Evolutionary conservation across 805 yeast genomes (phyloP).

Genomic region (Schwanniomyces occidentalis): DNA sequence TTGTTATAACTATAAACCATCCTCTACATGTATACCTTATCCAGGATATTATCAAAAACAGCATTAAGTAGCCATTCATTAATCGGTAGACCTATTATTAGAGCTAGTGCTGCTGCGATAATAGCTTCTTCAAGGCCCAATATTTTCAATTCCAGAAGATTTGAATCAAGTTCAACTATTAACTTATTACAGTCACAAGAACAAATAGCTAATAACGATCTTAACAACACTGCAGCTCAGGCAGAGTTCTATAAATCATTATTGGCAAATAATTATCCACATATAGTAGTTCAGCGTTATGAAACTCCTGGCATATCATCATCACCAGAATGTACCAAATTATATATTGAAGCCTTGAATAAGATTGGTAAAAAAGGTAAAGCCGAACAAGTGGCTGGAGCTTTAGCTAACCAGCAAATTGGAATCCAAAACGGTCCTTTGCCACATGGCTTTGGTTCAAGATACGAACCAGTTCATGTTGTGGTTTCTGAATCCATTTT

Average conservation of each 20-base stretch:
- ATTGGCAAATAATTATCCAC: constrained; percentile 85
- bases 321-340: constrained; percentile 72
- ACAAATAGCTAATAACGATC: constrained; percentile 79
- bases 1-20: too few species aligned
- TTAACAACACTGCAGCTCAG: constrained; percentile 69
- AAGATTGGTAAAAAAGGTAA: constrained; percentile 75
- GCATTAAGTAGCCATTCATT: not conserved
- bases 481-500: constrained; percentile 82
- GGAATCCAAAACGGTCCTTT: constrained; percentile 9
- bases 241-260: constrained; percentile 79
- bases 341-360: constrained; percentile 79
- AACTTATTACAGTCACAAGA: constrained; percentile 52
- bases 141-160: constrained; percentile 6
- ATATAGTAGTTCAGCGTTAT: constrained; percentile 88
- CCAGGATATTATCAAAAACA: constrained; percentile 7
- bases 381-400: constrained; percentile 64
- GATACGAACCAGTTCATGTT: constrained; percentile 90
- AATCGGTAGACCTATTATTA: not conserved
- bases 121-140: constrained; percentile 2
- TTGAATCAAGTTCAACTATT: constrained; percentile 28
- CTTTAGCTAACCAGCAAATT: constrained; percentile 20
- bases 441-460: constrained; percentile 54
- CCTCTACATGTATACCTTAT: constrained; percentile 8
- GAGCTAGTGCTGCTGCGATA: not conserved
- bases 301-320: constrained; percentile 93